Evolutionary conservation across 495 filamentous ascomycete species (phyloP).

Genomic region (Astrocystis sublimbata): DNA sequence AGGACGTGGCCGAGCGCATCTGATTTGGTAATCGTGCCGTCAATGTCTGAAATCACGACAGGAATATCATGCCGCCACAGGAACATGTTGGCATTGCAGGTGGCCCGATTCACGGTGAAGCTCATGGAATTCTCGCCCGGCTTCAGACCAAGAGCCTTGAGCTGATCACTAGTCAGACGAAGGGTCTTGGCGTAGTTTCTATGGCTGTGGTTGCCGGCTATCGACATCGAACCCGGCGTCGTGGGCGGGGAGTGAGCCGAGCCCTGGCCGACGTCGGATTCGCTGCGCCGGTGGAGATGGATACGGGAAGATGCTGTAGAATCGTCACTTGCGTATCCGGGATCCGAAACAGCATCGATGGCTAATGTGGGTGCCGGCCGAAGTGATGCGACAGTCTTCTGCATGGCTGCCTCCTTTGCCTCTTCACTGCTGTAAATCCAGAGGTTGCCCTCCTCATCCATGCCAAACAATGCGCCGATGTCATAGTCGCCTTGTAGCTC

Average conservation of each 20-base stretch:
- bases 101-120: conserved; percentile 94
- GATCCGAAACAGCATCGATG: conserved; percentile 82
- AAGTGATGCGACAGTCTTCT: conserved; percentile 47
- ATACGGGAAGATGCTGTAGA: conserved; percentile 37
- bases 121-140: conserved; percentile 86
- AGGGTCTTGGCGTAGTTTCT: conserved; percentile 96
- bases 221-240: conserved; percentile 62
- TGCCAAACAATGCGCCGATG: conserved; percentile 91
- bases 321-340: conserved; percentile 86
- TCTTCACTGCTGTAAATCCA: conserved; percentile 99
- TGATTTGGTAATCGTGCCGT: conserved; percentile 98
- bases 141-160: conserved; percentile 82
- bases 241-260: conserved; percentile 74
- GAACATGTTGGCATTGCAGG: conserved; percentile 88
- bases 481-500: conserved; percentile 95
- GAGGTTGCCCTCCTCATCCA: conserved; percentile 91
- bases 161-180: conserved; percentile 91
- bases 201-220: conserved; percentile 65
- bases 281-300: conserved; percentile 51
- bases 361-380: conserved; percentile 52
- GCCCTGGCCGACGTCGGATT: conserved; percentile 68
- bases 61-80: conserved; percentile 87
- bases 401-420: conserved; percentile 74
- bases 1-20: conserved; percentile 97
- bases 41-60: conserved; percentile 97